Conservation (phyloP, 768 basidiomycete species). For the Lyophyllum shimeji region DNA sequence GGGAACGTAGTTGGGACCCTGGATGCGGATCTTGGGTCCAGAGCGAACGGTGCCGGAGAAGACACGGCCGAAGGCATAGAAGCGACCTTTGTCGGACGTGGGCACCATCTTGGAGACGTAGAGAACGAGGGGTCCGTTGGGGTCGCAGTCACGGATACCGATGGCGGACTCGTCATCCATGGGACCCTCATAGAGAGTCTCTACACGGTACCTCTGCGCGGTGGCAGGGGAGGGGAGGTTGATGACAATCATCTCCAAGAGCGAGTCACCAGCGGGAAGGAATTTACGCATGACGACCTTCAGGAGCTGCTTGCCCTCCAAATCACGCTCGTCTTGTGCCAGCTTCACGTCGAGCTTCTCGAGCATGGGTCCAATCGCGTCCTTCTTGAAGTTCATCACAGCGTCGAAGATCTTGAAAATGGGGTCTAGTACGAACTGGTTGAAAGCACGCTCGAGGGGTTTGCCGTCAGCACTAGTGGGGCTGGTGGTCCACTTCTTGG, state of each 20-base stretch:
- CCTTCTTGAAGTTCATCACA: conserved; percentile 99
- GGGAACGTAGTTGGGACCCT: conserved; percentile 97
- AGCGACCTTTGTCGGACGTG: conserved; percentile 99
- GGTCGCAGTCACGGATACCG: conserved; percentile 97
- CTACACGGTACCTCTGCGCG: conserved; percentile 97
- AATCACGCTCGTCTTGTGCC: conserved; percentile 82
- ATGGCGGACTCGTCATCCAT: conserved; percentile 99
- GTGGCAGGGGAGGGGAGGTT: conserved; percentile 97
- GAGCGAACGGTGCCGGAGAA: conserved; percentile 98
- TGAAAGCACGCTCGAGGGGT: conserved; percentile 96
- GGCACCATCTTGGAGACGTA: conserved; percentile 99
- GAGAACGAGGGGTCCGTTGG: conserved; percentile 92
- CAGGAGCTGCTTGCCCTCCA: conserved; percentile 93
- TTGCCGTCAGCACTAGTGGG: conserved; percentile 76
- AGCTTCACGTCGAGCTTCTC: conserved; percentile 97
- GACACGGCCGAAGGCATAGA: conserved; percentile 99
- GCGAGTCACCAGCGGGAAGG: conserved; percentile 97
- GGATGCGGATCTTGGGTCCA: conserved; percentile 98
- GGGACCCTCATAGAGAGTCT: conserved; percentile 99
- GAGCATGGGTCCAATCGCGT: conserved; percentile 75
- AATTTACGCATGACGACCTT: conserved; percentile 99
- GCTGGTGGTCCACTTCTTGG: conserved; percentile 94
- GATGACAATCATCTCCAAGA: conserved; percentile 99
- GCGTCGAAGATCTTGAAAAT: conserved; percentile 98
- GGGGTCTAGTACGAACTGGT: conserved; percentile 96